Percentiles rank a stretch among this genome's conserved stretches.
Evolutionary conservation across 495 filamentous ascomycete genomes (phyloP).

Genomic region (Astrothelium macrocarpum): DNA sequence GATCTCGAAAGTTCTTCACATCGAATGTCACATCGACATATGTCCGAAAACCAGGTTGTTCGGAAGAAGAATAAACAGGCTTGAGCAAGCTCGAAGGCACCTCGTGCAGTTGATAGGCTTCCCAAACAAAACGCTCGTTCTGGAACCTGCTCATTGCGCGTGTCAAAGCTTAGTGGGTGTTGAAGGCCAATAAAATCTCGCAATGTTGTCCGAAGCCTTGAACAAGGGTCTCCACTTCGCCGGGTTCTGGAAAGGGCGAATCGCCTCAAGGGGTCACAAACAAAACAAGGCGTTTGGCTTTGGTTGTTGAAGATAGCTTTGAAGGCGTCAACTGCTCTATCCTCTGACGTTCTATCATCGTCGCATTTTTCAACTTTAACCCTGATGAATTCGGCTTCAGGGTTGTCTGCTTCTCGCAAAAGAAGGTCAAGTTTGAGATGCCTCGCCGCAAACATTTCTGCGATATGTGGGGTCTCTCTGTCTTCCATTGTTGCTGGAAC

Average conservation of each 20-base stretch:
- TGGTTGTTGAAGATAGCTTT: background rate
- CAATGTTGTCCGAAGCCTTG: background rate
- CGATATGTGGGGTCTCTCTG: background rate
- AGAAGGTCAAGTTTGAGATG: background rate
- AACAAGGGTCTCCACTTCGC: background rate
- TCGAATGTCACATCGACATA: background rate
- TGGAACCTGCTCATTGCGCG: background rate
- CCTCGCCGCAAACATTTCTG: background rate
- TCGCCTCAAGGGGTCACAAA: background rate
- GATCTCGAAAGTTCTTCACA: background rate
- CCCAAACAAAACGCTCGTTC: background rate
- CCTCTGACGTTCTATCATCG: background rate
- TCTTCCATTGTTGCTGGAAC: background rate
- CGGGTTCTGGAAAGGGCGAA: background rate
- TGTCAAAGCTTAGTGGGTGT: background rate
- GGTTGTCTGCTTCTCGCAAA: background rate
- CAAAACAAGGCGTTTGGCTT: background rate
- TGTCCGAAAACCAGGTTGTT: background rate
- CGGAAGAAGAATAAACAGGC: background rate
- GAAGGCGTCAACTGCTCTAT: background rate
- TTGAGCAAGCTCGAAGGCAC: background rate
- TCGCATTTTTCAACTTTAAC: background rate
- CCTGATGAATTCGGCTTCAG: background rate
- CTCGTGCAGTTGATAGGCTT: background rate
- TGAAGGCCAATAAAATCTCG: background rate